A percentile compares a stretch with the other conserved stretches of the same genome.
phyloP scores from a whole-genome alignment of 371 early-diverging fungal genomes.

The Scutellospora calospora region DNA sequence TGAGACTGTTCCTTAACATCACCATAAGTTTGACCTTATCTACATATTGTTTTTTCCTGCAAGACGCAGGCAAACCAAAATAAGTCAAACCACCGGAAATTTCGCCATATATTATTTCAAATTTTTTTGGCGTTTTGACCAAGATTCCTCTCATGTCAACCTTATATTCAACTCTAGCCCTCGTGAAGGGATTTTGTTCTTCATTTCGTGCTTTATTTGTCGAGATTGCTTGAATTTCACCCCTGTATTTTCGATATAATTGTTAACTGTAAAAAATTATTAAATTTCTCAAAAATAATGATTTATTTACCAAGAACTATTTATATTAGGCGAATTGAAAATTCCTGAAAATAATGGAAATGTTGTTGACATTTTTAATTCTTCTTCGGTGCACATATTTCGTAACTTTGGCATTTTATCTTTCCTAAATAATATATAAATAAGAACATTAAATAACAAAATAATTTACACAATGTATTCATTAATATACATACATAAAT shows the following conservation, averaged over 20 bases:
- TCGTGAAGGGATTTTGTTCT: conserved; percentile 20
- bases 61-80: conserved; percentile 18
- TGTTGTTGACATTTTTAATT: conserved; percentile 26
- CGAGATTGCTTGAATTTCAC: conserved; percentile 40
- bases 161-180: conserved; percentile 1
- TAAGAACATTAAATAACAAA: conserved; percentile 24
- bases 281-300: background rate
- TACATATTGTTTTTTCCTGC: conserved; percentile 22
- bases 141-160: conserved; percentile 37
- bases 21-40: conserved; percentile 33
- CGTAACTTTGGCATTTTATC: background rate
- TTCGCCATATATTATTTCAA: conserved; percentile 30
- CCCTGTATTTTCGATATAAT: conserved; percentile 23
- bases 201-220: conserved; percentile 38
- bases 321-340: conserved; percentile 5
- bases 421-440: background rate
- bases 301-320: conserved; percentile 20
- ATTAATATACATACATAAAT: conserved; percentile 31
- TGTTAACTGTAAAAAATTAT: background rate
- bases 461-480: conserved; percentile 11
- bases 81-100: conserved; percentile 18
- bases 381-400: conserved; percentile 14
- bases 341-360: conserved; percentile 34
- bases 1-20: conserved; percentile 24
- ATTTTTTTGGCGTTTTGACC: conserved; percentile 35